Percentiles rank a stretch among this genome's conserved stretches.
Evolutionary conservation across 2,329 filamentous ascomycete species (phyloP).

Genomic region (Ophioceras dolichostomum): DNA sequence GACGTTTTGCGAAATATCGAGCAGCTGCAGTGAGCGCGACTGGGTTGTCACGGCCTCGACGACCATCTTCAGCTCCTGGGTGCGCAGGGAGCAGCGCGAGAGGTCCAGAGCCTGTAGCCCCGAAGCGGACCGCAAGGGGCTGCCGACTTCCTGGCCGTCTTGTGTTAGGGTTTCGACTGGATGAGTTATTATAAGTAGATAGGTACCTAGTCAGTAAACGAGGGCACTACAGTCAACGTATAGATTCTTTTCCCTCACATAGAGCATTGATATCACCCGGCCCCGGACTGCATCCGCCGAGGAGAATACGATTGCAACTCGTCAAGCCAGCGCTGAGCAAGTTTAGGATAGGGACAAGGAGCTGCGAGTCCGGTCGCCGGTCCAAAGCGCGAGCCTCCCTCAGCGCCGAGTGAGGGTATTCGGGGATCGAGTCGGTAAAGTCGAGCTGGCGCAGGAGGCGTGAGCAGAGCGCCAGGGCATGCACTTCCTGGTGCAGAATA

Average conservation of each 20-base stretch:
- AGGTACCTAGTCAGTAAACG: too few relatives aligned
- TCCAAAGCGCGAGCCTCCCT: background rate
- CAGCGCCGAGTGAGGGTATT: constrained; percentile 1
- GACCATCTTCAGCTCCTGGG: constrained; percentile 32
- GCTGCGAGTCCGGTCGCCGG: constrained; percentile 11
- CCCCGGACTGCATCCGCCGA: constrained; percentile 37
- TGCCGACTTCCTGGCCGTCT: background rate
- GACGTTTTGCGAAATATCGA: constrained; percentile 41
- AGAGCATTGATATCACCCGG: constrained; percentile 34
- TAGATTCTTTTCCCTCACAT: too few relatives aligned
- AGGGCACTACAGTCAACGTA: too few relatives aligned
- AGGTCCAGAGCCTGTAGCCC: constrained; percentile 36
- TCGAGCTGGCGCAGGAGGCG: constrained; percentile 43
- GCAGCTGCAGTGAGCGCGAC: constrained; percentile 24
- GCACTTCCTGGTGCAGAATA: constrained; percentile 42
- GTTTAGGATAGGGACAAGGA: constrained; percentile 27
- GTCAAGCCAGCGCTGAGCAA: constrained; percentile 28
- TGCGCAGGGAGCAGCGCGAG: constrained; percentile 37
- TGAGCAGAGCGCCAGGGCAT: constrained; percentile 41
- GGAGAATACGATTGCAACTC: constrained; percentile 36
- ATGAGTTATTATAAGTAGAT: background rate
- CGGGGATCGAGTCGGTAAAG: constrained; percentile 27
- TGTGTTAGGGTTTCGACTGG: background rate
- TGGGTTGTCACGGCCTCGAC: constrained; percentile 32
- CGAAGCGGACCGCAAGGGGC: constrained; percentile 10